phyloP scores from a whole-genome alignment of 2,329 filamentous ascomycete species.

The Pseudopyrenochaeta lycopersici region DNA sequence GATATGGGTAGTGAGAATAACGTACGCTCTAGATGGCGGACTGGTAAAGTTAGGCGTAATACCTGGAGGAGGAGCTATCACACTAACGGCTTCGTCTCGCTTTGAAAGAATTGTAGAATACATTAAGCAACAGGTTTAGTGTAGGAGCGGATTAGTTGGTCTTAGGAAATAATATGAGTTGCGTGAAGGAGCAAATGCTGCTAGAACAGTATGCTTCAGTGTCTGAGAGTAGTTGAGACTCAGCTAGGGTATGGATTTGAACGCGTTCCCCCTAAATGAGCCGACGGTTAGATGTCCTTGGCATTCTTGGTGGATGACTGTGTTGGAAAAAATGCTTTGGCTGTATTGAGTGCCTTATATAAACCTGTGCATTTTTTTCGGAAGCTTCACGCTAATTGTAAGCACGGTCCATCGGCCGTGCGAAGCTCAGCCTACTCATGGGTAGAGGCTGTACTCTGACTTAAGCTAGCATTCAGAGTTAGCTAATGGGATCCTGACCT shows the following conservation, averaged over 20 bases:
- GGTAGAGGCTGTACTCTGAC: neutral
- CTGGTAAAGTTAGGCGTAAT: neutral
- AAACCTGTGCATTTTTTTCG: too few species aligned
- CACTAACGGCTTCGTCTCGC: slow-evolving; percentile 5
- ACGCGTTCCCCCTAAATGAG: too few species aligned
- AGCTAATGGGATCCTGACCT: neutral
- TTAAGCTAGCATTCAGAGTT: slow-evolving; percentile 1
- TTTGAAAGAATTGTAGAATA: slow-evolving; percentile 4
- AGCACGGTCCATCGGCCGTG: too few species aligned
- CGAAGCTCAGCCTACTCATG: too few species aligned
- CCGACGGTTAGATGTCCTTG: too few species aligned
- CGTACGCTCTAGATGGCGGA: slow-evolving; percentile 1
- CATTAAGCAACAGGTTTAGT: slow-evolving; percentile 2
- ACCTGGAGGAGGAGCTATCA: slow-evolving; percentile 5
- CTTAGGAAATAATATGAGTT: too few species aligned
- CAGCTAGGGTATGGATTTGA: too few species aligned
- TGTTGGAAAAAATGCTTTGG: too few species aligned
- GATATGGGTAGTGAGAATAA: neutral
- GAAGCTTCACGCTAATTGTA: too few species aligned
- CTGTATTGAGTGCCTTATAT: too few species aligned
- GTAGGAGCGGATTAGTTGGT: neutral
- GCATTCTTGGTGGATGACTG: too few species aligned
- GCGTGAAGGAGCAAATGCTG: neutral
- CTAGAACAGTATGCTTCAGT: slow-evolving; percentile 1
- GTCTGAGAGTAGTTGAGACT: slow-evolving; percentile 1